Evolutionary conservation across 495 filamentous ascomycete species (phyloP).

Genomic region (Ramalina intermedia): DNA sequence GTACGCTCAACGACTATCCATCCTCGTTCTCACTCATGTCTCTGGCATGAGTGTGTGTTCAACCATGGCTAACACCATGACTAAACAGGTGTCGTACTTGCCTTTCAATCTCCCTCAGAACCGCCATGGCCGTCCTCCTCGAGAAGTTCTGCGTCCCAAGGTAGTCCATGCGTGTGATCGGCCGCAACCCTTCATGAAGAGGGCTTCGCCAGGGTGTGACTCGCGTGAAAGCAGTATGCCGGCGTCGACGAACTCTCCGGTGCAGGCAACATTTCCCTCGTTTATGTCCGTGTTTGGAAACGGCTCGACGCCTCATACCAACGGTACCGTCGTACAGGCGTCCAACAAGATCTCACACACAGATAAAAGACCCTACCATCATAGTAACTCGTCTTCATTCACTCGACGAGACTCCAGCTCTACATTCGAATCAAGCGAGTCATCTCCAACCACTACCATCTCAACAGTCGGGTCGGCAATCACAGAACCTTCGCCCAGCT

Average conservation of each 20-base stretch:
- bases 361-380: constrained; percentile 4
- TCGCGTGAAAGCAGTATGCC: constrained; percentile 14
- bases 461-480: constrained; percentile 82
- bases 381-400: constrained; percentile 17
- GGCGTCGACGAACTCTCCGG: constrained; percentile 15
- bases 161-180: constrained; percentile 3
- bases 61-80: constrained; percentile 8
- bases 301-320: constrained; percentile 5
- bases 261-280: constrained; percentile 17
- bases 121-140: constrained; percentile 6
- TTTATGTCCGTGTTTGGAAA: constrained; percentile 21
- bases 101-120: constrained; percentile 7
- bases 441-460: constrained; percentile 89
- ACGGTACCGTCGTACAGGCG: constrained; percentile 4
- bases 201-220: background rate
- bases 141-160: constrained; percentile 1
- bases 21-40: background rate
- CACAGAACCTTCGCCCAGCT: constrained; percentile 83
- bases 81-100: constrained; percentile 6
- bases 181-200: constrained; percentile 2
- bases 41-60: background rate
- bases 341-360: background rate
- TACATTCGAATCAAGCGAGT: constrained; percentile 77
- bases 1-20: constrained; percentile 7
- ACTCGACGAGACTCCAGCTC: constrained; percentile 35